Base-by-base conservation (phyloP, 129 eudicot species). In the Arctium minus region DNA sequence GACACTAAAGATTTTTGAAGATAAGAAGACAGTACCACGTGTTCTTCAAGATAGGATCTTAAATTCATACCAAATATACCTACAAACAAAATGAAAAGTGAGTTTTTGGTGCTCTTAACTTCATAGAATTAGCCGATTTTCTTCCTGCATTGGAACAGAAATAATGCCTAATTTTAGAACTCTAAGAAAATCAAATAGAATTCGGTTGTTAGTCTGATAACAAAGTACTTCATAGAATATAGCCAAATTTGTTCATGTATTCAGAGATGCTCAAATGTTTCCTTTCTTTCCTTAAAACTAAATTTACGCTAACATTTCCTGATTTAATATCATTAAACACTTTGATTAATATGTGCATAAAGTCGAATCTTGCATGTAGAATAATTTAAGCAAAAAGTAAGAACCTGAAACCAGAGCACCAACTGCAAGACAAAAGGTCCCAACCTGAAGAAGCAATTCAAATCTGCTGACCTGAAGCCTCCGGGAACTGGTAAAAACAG, bases 51-150 rank as follows among this genome's bases (percentile, higher is more conserved):
- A 86, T 93, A 96, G 69, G 99, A 96, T 86, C 85, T 96, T 76
- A 96, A 88, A 88, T 96, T 96, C 99, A 96, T 96, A 90, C 99
- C 99, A 84, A 96, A 96, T 77, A 96, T 96, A 79, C 99, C 99
- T 96, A 86, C 81, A 87, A 27, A 33, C 5, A 60, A 32, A 53
- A 67, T 31, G 15, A 68, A 83, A 2, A 13, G 32, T 40, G 38
- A 50, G 50, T 37, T 76, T 48, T 56, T 27, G 33, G 60, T 18
- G n/a, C 60, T 30, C 33, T 37, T 42, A 78, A 48, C 33, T 64
- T 62, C 30, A 62, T 62, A 6, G 31, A 62, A 18, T 62, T n/a
- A 62, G 69, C 69, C 7, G 4, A 62, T n/a, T 46, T 5, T 62
- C 69, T 62, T 62, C 30, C 69, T 60, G 8, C 5, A 50, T 50